phyloP scores from a whole-genome alignment of 2,329 filamentous ascomycete species.

The Pseudogymnoascus sp. region DNA sequence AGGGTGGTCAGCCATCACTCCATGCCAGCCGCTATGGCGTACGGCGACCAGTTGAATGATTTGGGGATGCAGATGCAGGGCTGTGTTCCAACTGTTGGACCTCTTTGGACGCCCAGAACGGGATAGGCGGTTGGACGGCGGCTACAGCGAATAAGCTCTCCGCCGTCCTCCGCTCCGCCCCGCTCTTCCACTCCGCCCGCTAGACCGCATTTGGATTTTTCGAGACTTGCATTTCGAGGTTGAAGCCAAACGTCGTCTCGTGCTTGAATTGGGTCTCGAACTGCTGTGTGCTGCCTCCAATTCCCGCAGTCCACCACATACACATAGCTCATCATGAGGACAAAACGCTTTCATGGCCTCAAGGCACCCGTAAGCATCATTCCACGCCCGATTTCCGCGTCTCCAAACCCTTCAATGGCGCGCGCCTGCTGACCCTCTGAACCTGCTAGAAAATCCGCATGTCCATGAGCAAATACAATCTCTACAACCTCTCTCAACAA shows the following conservation, averaged over 20 bases:
- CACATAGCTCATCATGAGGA: conserved; percentile 31
- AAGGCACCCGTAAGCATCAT: conserved; percentile 49
- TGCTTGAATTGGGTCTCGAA: not conserved
- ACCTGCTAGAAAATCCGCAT: conserved; percentile 71
- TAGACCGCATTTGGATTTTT: conserved; percentile 11
- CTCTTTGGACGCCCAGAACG: too few species aligned
- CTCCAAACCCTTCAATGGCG: not conserved
- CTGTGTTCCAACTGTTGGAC: too few species aligned
- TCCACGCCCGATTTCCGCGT: not conserved
- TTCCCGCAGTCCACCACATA: conserved; percentile 12
- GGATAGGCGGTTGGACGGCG: too few species aligned
- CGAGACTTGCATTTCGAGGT: conserved; percentile 11
- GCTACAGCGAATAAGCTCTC: not conserved
- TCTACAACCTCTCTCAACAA: conserved; percentile 63
- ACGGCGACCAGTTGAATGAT: too few species aligned
- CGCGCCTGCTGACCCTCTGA: conserved; percentile 12
- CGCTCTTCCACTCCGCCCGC: not conserved
- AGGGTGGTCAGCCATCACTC: too few species aligned
- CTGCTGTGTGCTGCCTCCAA: conserved; percentile 3
- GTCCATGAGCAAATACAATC: conserved; percentile 95
- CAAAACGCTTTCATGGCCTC: conserved; percentile 58
- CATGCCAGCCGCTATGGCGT: too few species aligned
- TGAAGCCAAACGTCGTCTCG: conserved; percentile 7
- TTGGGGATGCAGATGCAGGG: too few species aligned
- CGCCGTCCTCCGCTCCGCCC: not conserved